phyloP scores from a whole-genome alignment of 208 protist genomes.

The Wallacemonas sp. region DNA sequence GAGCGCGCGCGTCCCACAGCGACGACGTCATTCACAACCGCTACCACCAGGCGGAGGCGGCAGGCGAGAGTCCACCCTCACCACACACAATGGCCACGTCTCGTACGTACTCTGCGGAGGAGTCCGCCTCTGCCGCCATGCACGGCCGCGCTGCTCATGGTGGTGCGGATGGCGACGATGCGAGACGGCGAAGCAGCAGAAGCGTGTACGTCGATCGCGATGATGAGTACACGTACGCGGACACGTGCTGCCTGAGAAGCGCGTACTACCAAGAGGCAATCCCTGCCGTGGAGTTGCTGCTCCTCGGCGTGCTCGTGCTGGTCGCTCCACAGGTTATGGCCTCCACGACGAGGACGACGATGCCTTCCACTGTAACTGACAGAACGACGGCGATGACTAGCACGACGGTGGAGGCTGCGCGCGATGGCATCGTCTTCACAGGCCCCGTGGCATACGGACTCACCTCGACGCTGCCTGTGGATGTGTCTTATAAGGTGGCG shows the following conservation, averaged over 20 bases:
- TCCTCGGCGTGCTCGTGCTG: conserved; percentile 70
- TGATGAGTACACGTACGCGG: too few relatives aligned
- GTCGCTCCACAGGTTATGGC: conserved; percentile 73
- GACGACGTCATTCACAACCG: too few relatives aligned
- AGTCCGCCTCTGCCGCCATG: neutral
- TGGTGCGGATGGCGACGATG: neutral
- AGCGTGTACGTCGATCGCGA: too few relatives aligned
- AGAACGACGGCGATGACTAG: neutral
- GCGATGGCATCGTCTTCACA: conserved; percentile 11
- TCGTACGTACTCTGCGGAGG: neutral
- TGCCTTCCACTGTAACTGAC: neutral
- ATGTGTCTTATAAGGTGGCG: conserved; percentile 60
- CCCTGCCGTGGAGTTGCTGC: conserved; percentile 47
- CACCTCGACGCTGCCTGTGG: conserved; percentile 36
- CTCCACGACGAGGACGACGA: neutral
- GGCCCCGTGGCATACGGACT: conserved; percentile 23
- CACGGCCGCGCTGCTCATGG: too few relatives aligned
- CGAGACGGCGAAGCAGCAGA: neutral
- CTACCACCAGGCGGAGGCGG: neutral
- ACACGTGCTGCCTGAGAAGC: conserved; percentile 14
- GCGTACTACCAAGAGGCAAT: conserved; percentile 25
- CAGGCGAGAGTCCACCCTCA: neutral
- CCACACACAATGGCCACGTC: neutral
- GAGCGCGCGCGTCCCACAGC: too few relatives aligned
- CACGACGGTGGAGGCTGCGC: neutral